These are phyloP conservation scores for Psilocybe cyanescens DNA, from an alignment of 768 basidiomycete genomes.

Conservation along the genomic window DNA sequence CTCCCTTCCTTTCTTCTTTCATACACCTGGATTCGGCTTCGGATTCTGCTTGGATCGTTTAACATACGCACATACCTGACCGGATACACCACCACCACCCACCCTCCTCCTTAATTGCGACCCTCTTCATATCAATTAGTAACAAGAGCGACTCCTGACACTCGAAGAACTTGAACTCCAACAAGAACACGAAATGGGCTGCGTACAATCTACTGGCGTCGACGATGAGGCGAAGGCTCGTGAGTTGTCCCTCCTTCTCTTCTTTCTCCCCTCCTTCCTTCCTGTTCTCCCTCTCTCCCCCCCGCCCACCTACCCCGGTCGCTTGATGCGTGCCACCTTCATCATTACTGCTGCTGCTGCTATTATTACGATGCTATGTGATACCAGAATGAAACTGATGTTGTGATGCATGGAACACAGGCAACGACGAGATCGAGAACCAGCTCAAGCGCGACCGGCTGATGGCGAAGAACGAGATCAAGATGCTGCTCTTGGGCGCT, in stretches of 20 bases:
- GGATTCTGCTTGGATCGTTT: too few relatives aligned
- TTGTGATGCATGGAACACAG: constrained; percentile 35
- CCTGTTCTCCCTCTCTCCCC: not conserved
- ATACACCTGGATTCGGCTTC: too few relatives aligned
- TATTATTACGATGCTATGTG: too few relatives aligned
- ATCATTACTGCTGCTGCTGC: too few relatives aligned
- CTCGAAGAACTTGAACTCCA: too few relatives aligned
- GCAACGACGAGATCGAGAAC: constrained; percentile 93
- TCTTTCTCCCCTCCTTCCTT: not conserved
- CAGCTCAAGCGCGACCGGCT: constrained; percentile 89
- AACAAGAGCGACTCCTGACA: too few relatives aligned
- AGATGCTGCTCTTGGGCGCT: constrained; percentile 94
- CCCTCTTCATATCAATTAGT: too few relatives aligned
- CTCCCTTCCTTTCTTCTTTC: too few relatives aligned
- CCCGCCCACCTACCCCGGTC: not conserved
- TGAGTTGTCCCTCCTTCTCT: constrained; percentile 35
- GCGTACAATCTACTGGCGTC: constrained; percentile 68
- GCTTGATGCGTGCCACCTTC: not conserved
- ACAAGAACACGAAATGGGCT: constrained; percentile 56
- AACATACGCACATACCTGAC: too few relatives aligned
- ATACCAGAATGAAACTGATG: too few relatives aligned
- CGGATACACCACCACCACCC: too few relatives aligned
- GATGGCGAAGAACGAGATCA: constrained; percentile 93
- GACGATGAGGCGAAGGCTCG: constrained; percentile 86
- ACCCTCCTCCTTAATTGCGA: too few relatives aligned